These are phyloP conservation scores for Ogataea ganodermae DNA, from an alignment of 805 yeast genomes.

Conservation along the genomic window DNA sequence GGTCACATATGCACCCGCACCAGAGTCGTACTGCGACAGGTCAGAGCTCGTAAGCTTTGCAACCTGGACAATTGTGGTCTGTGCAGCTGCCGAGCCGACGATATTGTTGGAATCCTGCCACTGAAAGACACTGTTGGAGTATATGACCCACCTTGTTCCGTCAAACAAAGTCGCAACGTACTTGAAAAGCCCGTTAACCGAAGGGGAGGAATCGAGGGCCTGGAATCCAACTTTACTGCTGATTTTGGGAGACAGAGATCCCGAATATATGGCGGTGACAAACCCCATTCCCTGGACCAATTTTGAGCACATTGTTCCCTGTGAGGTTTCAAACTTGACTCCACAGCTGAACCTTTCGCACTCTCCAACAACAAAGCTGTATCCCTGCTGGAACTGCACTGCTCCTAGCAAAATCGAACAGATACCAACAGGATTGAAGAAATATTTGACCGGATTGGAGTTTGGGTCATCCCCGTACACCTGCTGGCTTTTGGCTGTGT, in stretches of 20 bases:
- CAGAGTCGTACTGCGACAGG: constrained; percentile 50
- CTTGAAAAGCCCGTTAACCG: constrained; percentile 48
- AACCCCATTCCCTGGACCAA: constrained; percentile 82
- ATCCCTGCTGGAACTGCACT: constrained; percentile 38
- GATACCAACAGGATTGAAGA: constrained; percentile 68
- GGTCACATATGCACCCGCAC: constrained; percentile 69
- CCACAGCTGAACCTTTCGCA: constrained; percentile 36
- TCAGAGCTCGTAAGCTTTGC: constrained; percentile 46
- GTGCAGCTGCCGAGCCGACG: constrained; percentile 37
- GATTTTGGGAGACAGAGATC: constrained; percentile 53
- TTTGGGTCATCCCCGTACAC: constrained; percentile 70
- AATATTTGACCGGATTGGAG: constrained; percentile 45
- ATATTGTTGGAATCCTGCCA: constrained; percentile 33
- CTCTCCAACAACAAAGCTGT: constrained; percentile 32
- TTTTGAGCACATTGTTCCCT: constrained; percentile 46
- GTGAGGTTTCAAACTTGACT: constrained; percentile 33
- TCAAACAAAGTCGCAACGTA: constrained; percentile 57
- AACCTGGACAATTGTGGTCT: constrained; percentile 49
- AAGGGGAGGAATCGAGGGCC: constrained; percentile 42
- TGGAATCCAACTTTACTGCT: constrained; percentile 68
- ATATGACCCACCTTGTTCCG: constrained; percentile 66
- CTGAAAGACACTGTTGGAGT: constrained; percentile 30
- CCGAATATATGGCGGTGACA: constrained; percentile 61
- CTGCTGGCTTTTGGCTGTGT: constrained; percentile 56
- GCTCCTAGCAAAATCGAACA: constrained; percentile 59